phyloP scores from a whole-genome alignment of 345 rosid species.

The Populus nigra region DNA sequence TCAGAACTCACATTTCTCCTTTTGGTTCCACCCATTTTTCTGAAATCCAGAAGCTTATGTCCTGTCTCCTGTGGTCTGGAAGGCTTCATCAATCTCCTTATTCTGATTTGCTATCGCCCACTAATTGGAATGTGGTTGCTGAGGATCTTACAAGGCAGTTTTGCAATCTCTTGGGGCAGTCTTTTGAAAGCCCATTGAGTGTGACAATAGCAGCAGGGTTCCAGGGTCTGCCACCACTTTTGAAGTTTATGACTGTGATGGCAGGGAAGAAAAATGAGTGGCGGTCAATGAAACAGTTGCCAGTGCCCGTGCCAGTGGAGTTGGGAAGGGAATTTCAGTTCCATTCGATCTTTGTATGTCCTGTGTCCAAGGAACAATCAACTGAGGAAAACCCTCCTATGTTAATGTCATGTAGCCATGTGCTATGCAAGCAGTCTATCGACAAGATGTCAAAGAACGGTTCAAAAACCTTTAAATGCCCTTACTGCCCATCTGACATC shows the following conservation, averaged over 20 bases:
- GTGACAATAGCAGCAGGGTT: constrained; percentile 56
- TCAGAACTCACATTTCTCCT: constrained; percentile 41
- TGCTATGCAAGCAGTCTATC: constrained; percentile 58
- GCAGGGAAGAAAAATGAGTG: constrained; percentile 58
- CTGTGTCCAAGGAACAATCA: constrained; percentile 65
- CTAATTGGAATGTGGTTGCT: constrained; percentile 39
- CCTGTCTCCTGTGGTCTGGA: constrained; percentile 47
- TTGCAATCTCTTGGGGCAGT: constrained; percentile 50
- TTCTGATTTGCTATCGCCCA: constrained; percentile 40
- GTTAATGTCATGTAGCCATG: constrained; percentile 72
- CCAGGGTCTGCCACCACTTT: constrained; percentile 52
- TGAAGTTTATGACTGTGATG: constrained; percentile 64
- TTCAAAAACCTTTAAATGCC: constrained; percentile 56
- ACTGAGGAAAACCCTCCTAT: constrained; percentile 64
- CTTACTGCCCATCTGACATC: constrained; percentile 49
- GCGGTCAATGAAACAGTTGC: constrained; percentile 50
- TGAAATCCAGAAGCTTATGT: constrained; percentile 49
- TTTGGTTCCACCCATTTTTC: constrained; percentile 39
- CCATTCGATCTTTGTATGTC: constrained; percentile 68
- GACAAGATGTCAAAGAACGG: constrained; percentile 50
- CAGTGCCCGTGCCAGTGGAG: constrained; percentile 59
- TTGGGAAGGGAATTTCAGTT: constrained; percentile 56
- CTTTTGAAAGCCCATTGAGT: constrained; percentile 47
- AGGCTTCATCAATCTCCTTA: constrained; percentile 49
- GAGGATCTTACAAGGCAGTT: constrained; percentile 52